Conservation (phyloP, 2,329 filamentous ascomycete species). For the Sporothrix pallida region DNA sequence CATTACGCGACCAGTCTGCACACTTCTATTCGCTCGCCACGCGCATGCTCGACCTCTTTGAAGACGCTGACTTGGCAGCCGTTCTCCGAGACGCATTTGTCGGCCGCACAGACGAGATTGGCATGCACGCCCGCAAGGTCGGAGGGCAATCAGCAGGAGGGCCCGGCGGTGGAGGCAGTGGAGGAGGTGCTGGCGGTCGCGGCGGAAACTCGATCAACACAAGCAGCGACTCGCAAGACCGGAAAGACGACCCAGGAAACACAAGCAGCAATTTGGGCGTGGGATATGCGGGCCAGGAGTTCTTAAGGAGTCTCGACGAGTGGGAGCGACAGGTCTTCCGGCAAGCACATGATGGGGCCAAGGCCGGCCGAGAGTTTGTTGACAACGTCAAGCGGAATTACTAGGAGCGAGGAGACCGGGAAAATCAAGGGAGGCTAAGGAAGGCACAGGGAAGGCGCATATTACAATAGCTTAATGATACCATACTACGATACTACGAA, state of each 20-base stretch:
- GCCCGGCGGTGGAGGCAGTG: constrained; percentile 46
- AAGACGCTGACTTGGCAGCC: constrained; percentile 77
- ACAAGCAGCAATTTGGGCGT: constrained; percentile 57
- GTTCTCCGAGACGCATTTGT: constrained; percentile 81
- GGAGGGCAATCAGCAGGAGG: constrained; percentile 66
- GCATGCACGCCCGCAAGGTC: constrained; percentile 86
- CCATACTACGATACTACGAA: constrained; percentile 7
- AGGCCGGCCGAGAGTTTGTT: constrained; percentile 72
- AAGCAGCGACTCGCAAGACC: constrained; percentile 40
- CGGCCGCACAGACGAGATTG: constrained; percentile 78
- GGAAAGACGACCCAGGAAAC: constrained; percentile 66
- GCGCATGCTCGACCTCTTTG: constrained; percentile 86
- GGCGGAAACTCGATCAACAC: constrained; percentile 54
- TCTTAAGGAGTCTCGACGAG: constrained; percentile 86
- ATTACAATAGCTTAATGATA: constrained; percentile 4
- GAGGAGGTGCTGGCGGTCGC: constrained; percentile 52
- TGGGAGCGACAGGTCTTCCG: constrained; percentile 81
- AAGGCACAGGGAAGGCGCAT: not conserved
- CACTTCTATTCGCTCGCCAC: constrained; percentile 89
- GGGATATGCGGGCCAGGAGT: constrained; percentile 74
- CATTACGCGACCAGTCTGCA: constrained; percentile 79
- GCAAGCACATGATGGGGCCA: constrained; percentile 74
- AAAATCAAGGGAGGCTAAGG: too few species aligned
- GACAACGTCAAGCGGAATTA: constrained; percentile 61
- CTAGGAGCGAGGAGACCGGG: constrained; percentile 5